These are phyloP conservation scores for Pholiota adiposa DNA, from an alignment of 1,284 basidiomycete genomes.

Conservation along the genomic window DNA sequence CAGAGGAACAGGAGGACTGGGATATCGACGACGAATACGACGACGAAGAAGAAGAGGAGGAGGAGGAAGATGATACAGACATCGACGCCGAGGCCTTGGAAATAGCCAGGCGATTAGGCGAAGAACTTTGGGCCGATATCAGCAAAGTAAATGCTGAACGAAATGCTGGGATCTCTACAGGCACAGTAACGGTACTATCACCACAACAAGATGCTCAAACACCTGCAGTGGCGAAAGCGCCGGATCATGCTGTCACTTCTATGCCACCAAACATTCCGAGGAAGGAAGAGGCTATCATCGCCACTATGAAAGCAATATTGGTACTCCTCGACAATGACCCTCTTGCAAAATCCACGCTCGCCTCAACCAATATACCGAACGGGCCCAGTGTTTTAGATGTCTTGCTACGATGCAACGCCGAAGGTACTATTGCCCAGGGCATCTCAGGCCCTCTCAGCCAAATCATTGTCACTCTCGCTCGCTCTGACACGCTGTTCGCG, in stretches of 20 bases:
- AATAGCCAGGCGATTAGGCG: constrained; percentile 67
- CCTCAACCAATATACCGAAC: constrained; percentile 51
- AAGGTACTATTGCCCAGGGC: constrained; percentile 53
- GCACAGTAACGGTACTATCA: constrained; percentile 4
- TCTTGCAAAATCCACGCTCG: constrained; percentile 55
- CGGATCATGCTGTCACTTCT: constrained; percentile 2
- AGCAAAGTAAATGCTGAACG: constrained; percentile 59
- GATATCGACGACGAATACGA: constrained; percentile 52
- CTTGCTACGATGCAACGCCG: constrained; percentile 49
- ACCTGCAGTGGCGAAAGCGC: constrained; percentile 10
- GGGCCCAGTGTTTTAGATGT: constrained; percentile 57
- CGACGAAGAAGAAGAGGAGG: constrained; percentile 54
- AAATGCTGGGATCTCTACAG: constrained; percentile 23
- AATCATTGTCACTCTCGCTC: constrained; percentile 61
- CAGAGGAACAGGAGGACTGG: constrained; percentile 30
- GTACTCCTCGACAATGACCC: constrained; percentile 57
- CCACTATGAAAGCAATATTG: constrained; percentile 66
- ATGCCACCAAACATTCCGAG: constrained; percentile 14
- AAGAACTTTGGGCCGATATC: constrained; percentile 75
- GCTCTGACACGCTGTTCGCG: constrained; percentile 66
- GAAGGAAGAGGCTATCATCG: constrained; percentile 56
- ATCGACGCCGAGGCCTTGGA: constrained; percentile 75
- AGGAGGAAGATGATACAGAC: constrained; percentile 63
- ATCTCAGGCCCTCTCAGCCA: constrained; percentile 61
- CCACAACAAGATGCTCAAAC: constrained; percentile 9